A percentile compares a stretch with the other conserved stretches of the same genome.
Conservation (phyloP, 2,329 filamentous ascomycete species). For the Magnaporthiopsis rhizophila region DNA sequence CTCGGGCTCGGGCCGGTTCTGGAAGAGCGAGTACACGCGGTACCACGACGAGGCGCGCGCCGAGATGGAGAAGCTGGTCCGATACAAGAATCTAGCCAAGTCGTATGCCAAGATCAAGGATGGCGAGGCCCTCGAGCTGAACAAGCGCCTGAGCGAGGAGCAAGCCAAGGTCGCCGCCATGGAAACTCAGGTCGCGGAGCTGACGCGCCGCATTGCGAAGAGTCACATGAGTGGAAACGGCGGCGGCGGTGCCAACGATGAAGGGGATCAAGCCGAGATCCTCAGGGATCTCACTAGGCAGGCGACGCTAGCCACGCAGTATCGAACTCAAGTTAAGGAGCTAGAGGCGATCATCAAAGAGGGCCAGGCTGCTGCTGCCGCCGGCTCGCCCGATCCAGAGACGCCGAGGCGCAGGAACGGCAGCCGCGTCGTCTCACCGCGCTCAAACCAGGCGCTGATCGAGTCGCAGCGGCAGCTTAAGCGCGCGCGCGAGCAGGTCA, state of each 20-base stretch:
- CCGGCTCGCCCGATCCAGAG: background rate
- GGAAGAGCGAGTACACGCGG: conserved; percentile 69
- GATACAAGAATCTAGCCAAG: conserved; percentile 73
- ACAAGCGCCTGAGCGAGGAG: conserved; percentile 59
- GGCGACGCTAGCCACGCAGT: conserved; percentile 48
- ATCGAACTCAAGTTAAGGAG: conserved; percentile 51
- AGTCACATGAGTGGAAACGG: conserved; percentile 25
- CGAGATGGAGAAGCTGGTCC: conserved; percentile 70
- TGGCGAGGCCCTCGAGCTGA: conserved; percentile 57
- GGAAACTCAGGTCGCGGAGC: conserved; percentile 53
- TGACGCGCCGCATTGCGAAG: conserved; percentile 47
- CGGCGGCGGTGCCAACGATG: conserved; percentile 11
- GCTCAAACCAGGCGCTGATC: conserved; percentile 41
- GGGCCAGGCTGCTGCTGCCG: conserved; percentile 24
- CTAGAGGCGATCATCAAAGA: conserved; percentile 43
- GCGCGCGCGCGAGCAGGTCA: conserved; percentile 44
- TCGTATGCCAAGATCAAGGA: conserved; percentile 74
- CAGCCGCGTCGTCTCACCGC: conserved; percentile 33
- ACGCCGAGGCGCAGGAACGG: background rate
- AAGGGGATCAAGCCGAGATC: conserved; percentile 37
- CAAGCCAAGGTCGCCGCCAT: conserved; percentile 56
- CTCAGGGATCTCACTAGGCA: conserved; percentile 48
- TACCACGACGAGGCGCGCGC: conserved; percentile 65
- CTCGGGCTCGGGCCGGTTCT: conserved; percentile 69
- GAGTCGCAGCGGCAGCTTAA: conserved; percentile 48